A percentile compares a stretch with the other conserved stretches of the same genome.
Evolutionary conservation across 805 yeast species (phyloP).

Genomic region (Metschnikowia dekortorum): DNA sequence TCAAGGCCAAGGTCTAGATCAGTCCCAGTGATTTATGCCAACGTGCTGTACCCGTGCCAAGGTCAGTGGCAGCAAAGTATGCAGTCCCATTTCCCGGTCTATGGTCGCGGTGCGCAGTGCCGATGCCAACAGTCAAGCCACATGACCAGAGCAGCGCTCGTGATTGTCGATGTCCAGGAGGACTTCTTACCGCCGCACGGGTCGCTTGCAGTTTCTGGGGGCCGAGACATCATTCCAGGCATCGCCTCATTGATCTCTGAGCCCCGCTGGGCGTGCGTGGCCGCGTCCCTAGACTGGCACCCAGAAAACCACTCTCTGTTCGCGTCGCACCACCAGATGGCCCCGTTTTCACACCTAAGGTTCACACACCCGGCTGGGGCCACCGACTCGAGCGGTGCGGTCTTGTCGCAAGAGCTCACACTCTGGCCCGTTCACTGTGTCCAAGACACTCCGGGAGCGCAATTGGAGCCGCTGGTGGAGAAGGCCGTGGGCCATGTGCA

Average conservation of each 20-base stretch:
- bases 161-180: conserved; percentile 78
- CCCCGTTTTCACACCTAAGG: conserved; percentile 48
- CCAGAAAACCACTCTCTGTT: conserved; percentile 75
- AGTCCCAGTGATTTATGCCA: no score
- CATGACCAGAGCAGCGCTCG: conserved; percentile 43
- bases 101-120: background rate
- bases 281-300: conserved; percentile 88
- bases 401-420: conserved; percentile 34
- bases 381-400: conserved; percentile 22
- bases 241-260: conserved; percentile 43
- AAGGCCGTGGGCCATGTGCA: conserved; percentile 31
- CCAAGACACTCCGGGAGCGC: conserved; percentile 64
- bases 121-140: background rate
- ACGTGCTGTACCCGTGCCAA: no score
- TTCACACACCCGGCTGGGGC: conserved; percentile 48
- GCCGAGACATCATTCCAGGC: conserved; percentile 51
- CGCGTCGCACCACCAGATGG: conserved; percentile 57
- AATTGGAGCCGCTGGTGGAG: conserved; percentile 50
- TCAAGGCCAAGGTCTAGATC: no score
- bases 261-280: conserved; percentile 57
- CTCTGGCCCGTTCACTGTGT: conserved; percentile 95
- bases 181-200: conserved; percentile 84
- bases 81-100: no score
- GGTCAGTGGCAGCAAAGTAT: no score
- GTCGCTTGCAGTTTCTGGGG: conserved; percentile 65